A percentile compares a stretch with the other conserved stretches of the same genome.
Evolutionary conservation across 495 filamentous ascomycete species (phyloP).

Genomic region (Evernia prunastri): DNA sequence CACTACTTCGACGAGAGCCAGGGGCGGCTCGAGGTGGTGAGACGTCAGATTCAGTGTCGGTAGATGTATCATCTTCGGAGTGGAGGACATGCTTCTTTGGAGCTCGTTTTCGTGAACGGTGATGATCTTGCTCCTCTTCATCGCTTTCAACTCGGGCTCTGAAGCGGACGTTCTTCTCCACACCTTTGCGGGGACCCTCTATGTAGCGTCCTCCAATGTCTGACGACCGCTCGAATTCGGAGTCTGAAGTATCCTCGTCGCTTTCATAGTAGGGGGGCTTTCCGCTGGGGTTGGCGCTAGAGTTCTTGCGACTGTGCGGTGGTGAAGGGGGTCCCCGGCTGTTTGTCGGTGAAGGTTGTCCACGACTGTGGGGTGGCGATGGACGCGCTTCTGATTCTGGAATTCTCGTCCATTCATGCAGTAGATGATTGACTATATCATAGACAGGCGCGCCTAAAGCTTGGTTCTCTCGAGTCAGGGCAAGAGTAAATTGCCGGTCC

Average conservation of each 20-base stretch:
- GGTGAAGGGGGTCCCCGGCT: constrained; percentile 1
- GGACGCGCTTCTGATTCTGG: constrained; percentile 15
- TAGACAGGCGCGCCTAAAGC: constrained; percentile 36
- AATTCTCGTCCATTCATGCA: constrained; percentile 34
- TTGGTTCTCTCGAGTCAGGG: constrained; percentile 37
- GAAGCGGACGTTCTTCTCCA: constrained; percentile 32
- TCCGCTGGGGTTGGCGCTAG: not conserved
- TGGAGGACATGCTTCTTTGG: constrained; percentile 26
- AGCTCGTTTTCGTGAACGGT: constrained; percentile 21
- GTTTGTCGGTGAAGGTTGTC: constrained; percentile 4
- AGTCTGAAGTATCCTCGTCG: constrained; percentile 31
- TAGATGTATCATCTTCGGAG: constrained; percentile 24
- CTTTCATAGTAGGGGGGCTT: constrained; percentile 21
- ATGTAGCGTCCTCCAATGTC: constrained; percentile 34
- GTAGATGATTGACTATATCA: constrained; percentile 35
- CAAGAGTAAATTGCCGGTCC: constrained; percentile 32
- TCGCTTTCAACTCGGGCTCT: constrained; percentile 40
- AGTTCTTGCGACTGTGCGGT: not conserved
- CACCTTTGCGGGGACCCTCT: constrained; percentile 32
- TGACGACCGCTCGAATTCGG: constrained; percentile 28
- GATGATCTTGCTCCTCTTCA: constrained; percentile 29
- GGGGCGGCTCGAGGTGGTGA: constrained; percentile 9
- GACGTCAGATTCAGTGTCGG: constrained; percentile 19
- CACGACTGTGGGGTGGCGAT: constrained; percentile 2
- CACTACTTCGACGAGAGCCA: constrained; percentile 10